Evolutionary conservation across 352 stramenopile species (phyloP), one percentile per base, ranked within the genome.

Genomic region (Pythium diclinum): DNA sequence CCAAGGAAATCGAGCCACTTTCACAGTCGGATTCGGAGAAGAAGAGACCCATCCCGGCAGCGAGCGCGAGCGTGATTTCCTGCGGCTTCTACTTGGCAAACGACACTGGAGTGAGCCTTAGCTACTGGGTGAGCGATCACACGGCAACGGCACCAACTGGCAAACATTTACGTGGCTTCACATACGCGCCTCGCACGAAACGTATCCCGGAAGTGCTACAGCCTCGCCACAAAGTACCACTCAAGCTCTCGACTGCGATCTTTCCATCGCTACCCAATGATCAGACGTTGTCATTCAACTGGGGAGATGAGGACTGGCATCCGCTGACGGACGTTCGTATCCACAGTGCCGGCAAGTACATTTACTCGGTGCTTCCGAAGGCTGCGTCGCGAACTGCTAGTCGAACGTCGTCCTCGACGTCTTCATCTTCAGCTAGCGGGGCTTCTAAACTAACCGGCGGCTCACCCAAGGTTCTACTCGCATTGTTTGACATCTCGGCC

Each of bases 41-140:
- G 11, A 48, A 33, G 5, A 60, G 57, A 19, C 13, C 44, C 1
- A 73, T 82, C 8, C 76, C 73, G 14, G 67, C 81, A 6, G 78
- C 81, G 8, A 81, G 66, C 54, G 81, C 79, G 2, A 91, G 78
- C 32, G 71, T 91, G 23, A 90, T 92, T 58, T 91, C 84, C 1
- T 95, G 83, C 4, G 86, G 87, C 0, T 92, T 91, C 59, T 91
- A 90, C 38, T 65, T 95, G 30, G 79, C 77, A 1, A 95, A 95
- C 38, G 83, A 95, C 54, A 81, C 74, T 1, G 83, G 80, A 0
- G 69, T 65, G 1, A 69, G 65, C 14, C 82, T 95, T 33, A 82
- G 76, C 0, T 91, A 88, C 63, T 91, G 79, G 79, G 73, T 89
- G 14, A 81, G 72, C 10, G 77, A 89, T 48, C 67, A 78, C 34